phyloP scores from a whole-genome alignment of 352 stramenopile genomes.

The Pythium dissimile region DNA sequence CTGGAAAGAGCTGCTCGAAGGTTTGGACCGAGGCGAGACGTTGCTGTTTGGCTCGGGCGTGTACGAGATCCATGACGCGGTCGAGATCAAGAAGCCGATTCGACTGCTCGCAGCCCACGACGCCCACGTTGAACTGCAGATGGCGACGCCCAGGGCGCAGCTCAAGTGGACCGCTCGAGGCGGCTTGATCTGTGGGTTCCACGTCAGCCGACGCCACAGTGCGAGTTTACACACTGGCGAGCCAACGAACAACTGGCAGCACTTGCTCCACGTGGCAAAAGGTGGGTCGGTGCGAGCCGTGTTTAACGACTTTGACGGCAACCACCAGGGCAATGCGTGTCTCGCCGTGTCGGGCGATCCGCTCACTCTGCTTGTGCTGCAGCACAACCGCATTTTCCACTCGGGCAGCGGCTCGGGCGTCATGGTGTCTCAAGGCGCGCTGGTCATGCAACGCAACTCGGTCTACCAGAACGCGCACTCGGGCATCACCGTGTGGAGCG shows the following conservation, averaged over 20 bases:
- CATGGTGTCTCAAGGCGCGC: constrained; percentile 43
- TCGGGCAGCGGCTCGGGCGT: constrained; percentile 55
- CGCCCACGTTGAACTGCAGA: constrained; percentile 66
- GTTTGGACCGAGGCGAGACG: constrained; percentile 40
- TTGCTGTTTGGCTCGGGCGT: constrained; percentile 68
- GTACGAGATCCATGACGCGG: constrained; percentile 46
- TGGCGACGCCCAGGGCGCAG: constrained; percentile 43
- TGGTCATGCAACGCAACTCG: constrained; percentile 59
- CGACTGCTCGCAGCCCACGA: constrained; percentile 48
- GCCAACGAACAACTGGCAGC: constrained; percentile 50
- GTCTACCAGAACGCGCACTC: constrained; percentile 54
- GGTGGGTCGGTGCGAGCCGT: constrained; percentile 45
- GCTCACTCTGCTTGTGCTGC: constrained; percentile 42
- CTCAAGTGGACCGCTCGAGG: constrained; percentile 55
- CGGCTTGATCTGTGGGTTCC: constrained; percentile 62
- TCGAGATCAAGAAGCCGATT: constrained; percentile 47
- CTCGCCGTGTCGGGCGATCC: constrained; percentile 46
- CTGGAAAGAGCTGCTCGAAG: constrained; percentile 23
- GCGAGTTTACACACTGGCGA: constrained; percentile 6
- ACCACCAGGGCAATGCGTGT: constrained; percentile 59
- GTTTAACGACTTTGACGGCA: constrained; percentile 71
- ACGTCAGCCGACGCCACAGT: constrained; percentile 41
- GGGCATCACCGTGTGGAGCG: constrained; percentile 51
- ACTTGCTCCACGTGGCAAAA: constrained; percentile 45
- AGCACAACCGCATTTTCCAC: constrained; percentile 56